Base-by-base conservation (phyloP, 2,329 filamentous ascomycete species). In the Aureobasidium sp. region DNA sequence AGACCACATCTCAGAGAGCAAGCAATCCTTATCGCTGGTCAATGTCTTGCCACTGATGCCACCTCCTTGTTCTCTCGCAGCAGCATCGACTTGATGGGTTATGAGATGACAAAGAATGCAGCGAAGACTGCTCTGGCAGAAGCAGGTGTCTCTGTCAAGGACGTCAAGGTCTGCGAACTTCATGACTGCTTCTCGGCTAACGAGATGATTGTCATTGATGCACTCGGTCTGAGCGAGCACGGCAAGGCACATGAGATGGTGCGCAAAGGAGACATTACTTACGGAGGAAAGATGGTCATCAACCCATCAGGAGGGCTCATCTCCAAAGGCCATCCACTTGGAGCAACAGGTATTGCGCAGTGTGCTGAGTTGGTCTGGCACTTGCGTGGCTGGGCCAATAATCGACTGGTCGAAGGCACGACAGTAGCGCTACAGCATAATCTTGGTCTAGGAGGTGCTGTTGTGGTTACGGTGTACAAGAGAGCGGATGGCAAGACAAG, bases 111-210 rank as follows among this genome's bases (percentile, higher is more conserved):
- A 17, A 81, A 85, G 71, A 78, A 81, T 62, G 93, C 93, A 0
- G 87, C 85, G 8, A 76, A 80, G 64, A 78, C 80, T 0, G 93
- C 93, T n/a, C 79, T 89, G 65, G 79, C 77, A 36, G 89, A 97
- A 76, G 91, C 92, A 0, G 83, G 84, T 26, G 82, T 85, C 2
- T 78, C 77, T 5, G 78, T 89, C 0, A 75, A 78, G 37, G 89
- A 96, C 67, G 82, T 93, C 66, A 86, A 88, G 70, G 89, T 97
- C 17, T 92, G 90, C 71, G 93, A 97, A 78, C 81, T 97, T 64
- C 94, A 97, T 77, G 94, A 97, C 78, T 97, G 94, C 79, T 97
- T 97, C 82, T 92, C 87, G 20, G 87, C 93, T 29, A 97, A 97
- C 74, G 90, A 97, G 80, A 89, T 97, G 88, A 83, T 94, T 57